A percentile compares a stretch with the other conserved stretches of the same genome.
phyloP scores from a whole-genome alignment of 352 stramenopile genomes.

The Phytophthora tubulina region DNA sequence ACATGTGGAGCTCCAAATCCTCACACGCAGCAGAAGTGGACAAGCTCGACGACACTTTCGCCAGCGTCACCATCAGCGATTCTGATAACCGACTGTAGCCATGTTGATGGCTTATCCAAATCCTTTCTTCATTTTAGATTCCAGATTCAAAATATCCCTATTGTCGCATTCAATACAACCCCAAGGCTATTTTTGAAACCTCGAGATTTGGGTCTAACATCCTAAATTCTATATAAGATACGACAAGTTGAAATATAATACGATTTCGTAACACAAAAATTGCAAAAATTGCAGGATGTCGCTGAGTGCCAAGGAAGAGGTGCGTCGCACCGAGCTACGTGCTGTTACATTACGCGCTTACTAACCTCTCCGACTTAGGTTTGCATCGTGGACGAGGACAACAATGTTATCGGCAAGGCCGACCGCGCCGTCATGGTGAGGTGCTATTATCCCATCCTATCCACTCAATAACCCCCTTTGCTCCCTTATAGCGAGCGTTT shows the following conservation, averaged over 20 bases:
- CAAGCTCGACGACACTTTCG: conserved; percentile 32
- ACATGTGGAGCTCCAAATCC: conserved; percentile 46
- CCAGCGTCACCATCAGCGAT: not conserved
- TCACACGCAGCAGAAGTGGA: conserved; percentile 19
- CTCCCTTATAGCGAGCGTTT: conserved; percentile 61
- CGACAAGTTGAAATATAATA: not conserved
- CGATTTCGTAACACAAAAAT: not conserved
- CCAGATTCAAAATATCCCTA: no score
- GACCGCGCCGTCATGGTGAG: conserved; percentile 85
- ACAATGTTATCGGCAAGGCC: conserved; percentile 86
- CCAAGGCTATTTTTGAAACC: no score
- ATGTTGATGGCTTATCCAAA: no score
- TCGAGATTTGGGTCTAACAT: no score
- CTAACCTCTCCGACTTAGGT: conserved; percentile 45
- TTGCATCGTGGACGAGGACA: conserved; percentile 85
- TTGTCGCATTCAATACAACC: no score
- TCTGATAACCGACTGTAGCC: no score
- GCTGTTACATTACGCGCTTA: not conserved
- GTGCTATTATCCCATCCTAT: not conserved
- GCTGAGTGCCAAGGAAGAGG: conserved; percentile 70
- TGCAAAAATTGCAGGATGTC: conserved; percentile 32
- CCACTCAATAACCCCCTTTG: not conserved
- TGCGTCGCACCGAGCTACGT: not conserved
- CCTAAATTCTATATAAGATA: no score
- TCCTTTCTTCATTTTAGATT: no score